Conservation (phyloP, 768 basidiomycete species). For the Mrakia blollopis region DNA sequence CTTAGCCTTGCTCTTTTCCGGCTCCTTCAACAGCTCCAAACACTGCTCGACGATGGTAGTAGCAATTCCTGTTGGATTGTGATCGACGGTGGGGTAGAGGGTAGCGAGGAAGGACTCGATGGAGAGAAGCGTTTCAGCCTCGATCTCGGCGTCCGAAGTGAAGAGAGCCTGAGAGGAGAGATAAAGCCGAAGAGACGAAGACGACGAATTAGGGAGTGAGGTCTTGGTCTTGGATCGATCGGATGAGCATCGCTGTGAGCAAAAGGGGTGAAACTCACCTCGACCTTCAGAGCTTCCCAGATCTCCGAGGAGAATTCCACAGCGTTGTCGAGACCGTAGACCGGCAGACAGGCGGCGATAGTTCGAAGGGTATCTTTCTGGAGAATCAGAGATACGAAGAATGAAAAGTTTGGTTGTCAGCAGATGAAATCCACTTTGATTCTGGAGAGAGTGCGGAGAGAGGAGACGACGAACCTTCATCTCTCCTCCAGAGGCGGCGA, state of each 20-base stretch:
- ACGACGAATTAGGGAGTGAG: no score
- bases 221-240: no score
- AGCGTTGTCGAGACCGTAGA: slow-evolving; percentile 66
- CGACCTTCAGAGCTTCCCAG: slow-evolving; percentile 88
- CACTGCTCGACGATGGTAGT: slow-evolving; percentile 21
- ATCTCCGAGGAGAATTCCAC: slow-evolving; percentile 64
- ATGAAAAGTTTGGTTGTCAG: not conserved
- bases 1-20: slow-evolving; percentile 88
- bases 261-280: slow-evolving; percentile 51
- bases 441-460: not conserved
- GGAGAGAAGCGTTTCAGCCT: slow-evolving; percentile 66
- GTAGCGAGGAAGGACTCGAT: slow-evolving; percentile 68
- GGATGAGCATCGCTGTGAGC: not conserved
- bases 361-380: slow-evolving; percentile 83
- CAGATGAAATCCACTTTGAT: not conserved
- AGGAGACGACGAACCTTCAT: slow-evolving; percentile 61
- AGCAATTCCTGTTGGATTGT: slow-evolving; percentile 41
- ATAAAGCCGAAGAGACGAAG: no score
- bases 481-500: slow-evolving; percentile 68
- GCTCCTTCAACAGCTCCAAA: slow-evolving; percentile 57
- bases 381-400: not conserved
- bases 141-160: slow-evolving; percentile 72
- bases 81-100: slow-evolving; percentile 52
- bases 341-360: slow-evolving; percentile 69
- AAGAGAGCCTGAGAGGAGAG: slow-evolving; percentile 69